Percentiles rank a stretch among this genome's conserved stretches.
Conservation (phyloP, 805 yeast species). For the Grigorovia yakushimaensis region DNA sequence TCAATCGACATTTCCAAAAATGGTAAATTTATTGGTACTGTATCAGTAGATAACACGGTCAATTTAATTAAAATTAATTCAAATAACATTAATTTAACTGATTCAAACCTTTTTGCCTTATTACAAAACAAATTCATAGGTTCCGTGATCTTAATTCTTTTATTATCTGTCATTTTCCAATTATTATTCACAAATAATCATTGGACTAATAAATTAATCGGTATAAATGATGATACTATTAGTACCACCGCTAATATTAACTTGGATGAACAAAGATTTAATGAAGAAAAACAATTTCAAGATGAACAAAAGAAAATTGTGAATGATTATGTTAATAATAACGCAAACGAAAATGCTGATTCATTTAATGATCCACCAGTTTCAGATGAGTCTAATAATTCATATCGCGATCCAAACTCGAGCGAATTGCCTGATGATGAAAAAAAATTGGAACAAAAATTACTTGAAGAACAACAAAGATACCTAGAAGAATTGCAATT, state of each 20-base stretch:
- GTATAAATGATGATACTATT: too few relatives aligned
- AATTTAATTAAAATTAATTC: slow-evolving; percentile 41
- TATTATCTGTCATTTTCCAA: not conserved
- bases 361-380: not conserved
- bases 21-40: slow-evolving; percentile 58
- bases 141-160: not conserved
- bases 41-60: slow-evolving; percentile 69
- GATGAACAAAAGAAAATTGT: not conserved
- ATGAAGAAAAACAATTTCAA: not conserved
- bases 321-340: too few relatives aligned
- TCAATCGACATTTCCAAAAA: slow-evolving; percentile 57
- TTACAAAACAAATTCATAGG: not conserved
- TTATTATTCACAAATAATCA: not conserved
- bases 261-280: not conserved
- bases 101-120: too few relatives aligned
- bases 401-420: too few relatives aligned
- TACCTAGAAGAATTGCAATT: not conserved
- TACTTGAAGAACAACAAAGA: not conserved
- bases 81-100: not conserved
- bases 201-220: not conserved
- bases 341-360: too few relatives aligned
- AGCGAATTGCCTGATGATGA: too few relatives aligned
- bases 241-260: not conserved
- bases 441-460: too few relatives aligned
- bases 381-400: not conserved